Conservation (phyloP, 495 filamentous ascomycete species). For the Penicillium arizonense region DNA sequence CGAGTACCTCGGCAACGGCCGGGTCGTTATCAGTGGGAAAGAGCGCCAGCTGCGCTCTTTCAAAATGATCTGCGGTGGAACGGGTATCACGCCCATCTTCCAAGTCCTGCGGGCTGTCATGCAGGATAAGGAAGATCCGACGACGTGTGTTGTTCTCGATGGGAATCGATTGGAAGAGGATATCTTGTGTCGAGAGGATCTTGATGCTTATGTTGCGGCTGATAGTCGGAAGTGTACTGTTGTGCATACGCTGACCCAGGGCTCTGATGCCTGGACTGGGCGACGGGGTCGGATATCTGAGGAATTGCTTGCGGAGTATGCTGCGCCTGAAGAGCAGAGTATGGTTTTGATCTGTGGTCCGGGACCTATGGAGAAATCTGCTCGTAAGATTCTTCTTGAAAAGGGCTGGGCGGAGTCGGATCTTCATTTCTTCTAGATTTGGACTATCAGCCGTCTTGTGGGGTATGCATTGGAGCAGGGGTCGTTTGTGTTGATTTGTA, state of each 20-base stretch:
- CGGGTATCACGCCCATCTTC: constrained; percentile 89
- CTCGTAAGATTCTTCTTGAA: constrained; percentile 57
- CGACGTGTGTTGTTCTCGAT: constrained; percentile 69
- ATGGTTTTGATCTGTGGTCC: constrained; percentile 87
- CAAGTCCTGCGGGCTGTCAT: constrained; percentile 81
- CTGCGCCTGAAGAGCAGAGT: constrained; percentile 47
- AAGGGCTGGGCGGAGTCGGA: constrained; percentile 80
- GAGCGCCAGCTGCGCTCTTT: constrained; percentile 63
- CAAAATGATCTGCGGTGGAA: constrained; percentile 88
- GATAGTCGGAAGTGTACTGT: constrained; percentile 60
- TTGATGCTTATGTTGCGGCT: constrained; percentile 58
- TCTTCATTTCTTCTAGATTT: constrained; percentile 73
- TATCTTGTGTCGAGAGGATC: constrained; percentile 76
- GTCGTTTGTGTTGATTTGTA: neutral
- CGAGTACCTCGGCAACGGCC: constrained; percentile 69
- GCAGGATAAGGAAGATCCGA: constrained; percentile 54
- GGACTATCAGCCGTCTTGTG: neutral
- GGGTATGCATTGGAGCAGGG: neutral
- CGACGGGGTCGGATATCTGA: constrained; percentile 65
- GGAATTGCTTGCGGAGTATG: constrained; percentile 61
- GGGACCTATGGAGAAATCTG: constrained; percentile 69
- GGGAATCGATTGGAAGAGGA: constrained; percentile 81
- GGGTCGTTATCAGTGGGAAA: constrained; percentile 59
- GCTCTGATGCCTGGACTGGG: constrained; percentile 65
- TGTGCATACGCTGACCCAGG: constrained; percentile 69